Evolutionary conservation across 1,284 basidiomycete species (phyloP), one percentile per base, ranked within the genome.

Genomic region (Apiotrichum laibachii): DNA sequence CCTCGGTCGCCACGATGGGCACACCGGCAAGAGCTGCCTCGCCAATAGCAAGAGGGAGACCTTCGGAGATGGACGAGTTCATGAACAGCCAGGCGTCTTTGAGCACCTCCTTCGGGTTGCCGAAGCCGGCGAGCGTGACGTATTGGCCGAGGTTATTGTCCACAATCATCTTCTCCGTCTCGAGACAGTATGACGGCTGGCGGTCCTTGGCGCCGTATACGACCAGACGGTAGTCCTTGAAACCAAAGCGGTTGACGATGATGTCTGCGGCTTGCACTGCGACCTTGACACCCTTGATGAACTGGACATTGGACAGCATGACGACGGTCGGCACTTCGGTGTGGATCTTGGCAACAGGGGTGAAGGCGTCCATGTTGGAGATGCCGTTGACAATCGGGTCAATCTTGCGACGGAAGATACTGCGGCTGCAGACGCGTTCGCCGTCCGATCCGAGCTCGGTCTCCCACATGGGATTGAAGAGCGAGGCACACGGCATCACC

Each of bases 401-500:
- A 21, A 60, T 60, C 59, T 56, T 60, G 51, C 59, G 55, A n/a
- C 37, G 33, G 39, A 55, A 56, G n/a, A 34, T 18, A 55, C 46
- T 56, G 49, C 59, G 59, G 33, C 45, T 37, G 46, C 50, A 48
- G 16, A 60, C 52, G 13, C 51, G 40, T 12, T 46, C 37, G 42
- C 50, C 59, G 22, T 60, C 55, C 15, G 59, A 51, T 16, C 59
- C 59, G 13, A 60, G 54, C 50, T 60, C 55, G 8, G 45, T 45
- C 50, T 60, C 59, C 59, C 59, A 60, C 50, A 56, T 56, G 5
- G 59, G 59, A 46, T 60, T 60, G 50, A 60, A 60, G 26, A 60
- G 48, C 26, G 51, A 49, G 5, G 59, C 59, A 22, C 59, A 60
- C 13, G 59, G 59, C 6, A 60, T 45, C 13, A 60, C 49, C 11